A percentile compares a stretch with the other conserved stretches of the same genome.
phyloP scores from a whole-genome alignment of 148 eudicot genomes.

The Fagopyrum homotropicum region DNA sequence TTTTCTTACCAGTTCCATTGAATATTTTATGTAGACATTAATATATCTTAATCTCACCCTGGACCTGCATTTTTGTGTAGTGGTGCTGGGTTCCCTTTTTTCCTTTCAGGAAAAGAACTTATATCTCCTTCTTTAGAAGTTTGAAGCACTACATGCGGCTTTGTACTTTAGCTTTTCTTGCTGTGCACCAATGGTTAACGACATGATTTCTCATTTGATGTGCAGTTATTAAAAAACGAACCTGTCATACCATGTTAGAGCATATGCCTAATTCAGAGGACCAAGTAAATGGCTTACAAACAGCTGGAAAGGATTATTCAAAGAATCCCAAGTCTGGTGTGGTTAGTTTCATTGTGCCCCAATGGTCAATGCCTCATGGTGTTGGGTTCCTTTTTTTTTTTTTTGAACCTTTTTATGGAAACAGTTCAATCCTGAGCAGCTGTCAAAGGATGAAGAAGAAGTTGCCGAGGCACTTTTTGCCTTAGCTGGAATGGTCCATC shows the following conservation, averaged over 20 bases:
- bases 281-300: slow-evolving; percentile 23
- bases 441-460: slow-evolving; percentile 80
- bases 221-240: slow-evolving; percentile 59
- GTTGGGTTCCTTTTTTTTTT: too few relatives aligned
- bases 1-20: background rate
- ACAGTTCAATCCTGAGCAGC: slow-evolving; percentile 14
- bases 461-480: slow-evolving; percentile 69
- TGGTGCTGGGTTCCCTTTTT: background rate
- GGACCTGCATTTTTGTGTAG: background rate
- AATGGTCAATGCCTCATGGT: too few relatives aligned
- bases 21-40: background rate
- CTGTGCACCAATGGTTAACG: background rate
- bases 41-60: background rate
- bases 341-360: slow-evolving; percentile 17
- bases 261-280: slow-evolving; percentile 24
- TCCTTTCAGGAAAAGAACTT: background rate
- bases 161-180: background rate
- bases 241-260: slow-evolving; percentile 24
- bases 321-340: slow-evolving; percentile 32
- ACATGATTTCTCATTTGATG: background rate
- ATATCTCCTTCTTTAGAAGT: background rate
- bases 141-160: background rate
- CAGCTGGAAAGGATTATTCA: slow-evolving; percentile 19
- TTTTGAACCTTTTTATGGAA: slow-evolving; percentile 6
- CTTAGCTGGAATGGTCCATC: slow-evolving; percentile 50